Percentiles rank a stretch among this genome's conserved stretches.
Evolutionary conservation across 805 yeast genomes (phyloP).

Genomic region (Metschnikowia noctiluminum): DNA sequence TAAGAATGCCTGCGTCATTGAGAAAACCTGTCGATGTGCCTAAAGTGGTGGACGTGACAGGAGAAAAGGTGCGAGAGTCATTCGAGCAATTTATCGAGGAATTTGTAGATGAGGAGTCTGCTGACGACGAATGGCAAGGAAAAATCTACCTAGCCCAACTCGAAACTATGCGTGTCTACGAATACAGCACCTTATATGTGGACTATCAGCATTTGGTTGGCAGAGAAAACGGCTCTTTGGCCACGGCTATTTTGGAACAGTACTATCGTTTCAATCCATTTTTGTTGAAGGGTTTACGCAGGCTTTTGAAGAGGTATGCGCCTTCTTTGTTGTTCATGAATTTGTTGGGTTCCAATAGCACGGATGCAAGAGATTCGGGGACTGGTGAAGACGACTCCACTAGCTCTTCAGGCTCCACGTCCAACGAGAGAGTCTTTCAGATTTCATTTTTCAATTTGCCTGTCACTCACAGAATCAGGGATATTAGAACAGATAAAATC

Average conservation of each 20-base stretch:
- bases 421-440: slow-evolving; percentile 76
- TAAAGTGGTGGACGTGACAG: slow-evolving; percentile 85
- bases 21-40: slow-evolving; percentile 47
- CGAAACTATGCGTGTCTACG: slow-evolving; percentile 73
- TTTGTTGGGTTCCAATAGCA: slow-evolving; percentile 37
- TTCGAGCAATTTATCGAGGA: slow-evolving; percentile 81
- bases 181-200: slow-evolving; percentile 73
- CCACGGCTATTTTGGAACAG: slow-evolving; percentile 85
- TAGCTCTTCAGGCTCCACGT: slow-evolving; percentile 43
- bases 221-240: slow-evolving; percentile 81
- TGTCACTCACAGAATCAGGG: slow-evolving; percentile 78
- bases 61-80: slow-evolving; percentile 88
- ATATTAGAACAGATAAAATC: slow-evolving; percentile 81
- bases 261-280: slow-evolving; percentile 91
- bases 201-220: slow-evolving; percentile 77
- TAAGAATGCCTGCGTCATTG: slow-evolving; percentile 32
- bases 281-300: slow-evolving; percentile 67
- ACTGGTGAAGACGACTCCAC: slow-evolving; percentile 31
- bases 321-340: slow-evolving; percentile 56
- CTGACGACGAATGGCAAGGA: slow-evolving; percentile 44
- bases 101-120: slow-evolving; percentile 43
- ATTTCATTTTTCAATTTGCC: slow-evolving; percentile 88
- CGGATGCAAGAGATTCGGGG: slow-evolving; percentile 31
- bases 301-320: slow-evolving; percentile 68
- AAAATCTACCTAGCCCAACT: slow-evolving; percentile 74